Base-by-base conservation (phyloP, 495 filamentous ascomycete species). In the Aspergillus funiculosus region DNA sequence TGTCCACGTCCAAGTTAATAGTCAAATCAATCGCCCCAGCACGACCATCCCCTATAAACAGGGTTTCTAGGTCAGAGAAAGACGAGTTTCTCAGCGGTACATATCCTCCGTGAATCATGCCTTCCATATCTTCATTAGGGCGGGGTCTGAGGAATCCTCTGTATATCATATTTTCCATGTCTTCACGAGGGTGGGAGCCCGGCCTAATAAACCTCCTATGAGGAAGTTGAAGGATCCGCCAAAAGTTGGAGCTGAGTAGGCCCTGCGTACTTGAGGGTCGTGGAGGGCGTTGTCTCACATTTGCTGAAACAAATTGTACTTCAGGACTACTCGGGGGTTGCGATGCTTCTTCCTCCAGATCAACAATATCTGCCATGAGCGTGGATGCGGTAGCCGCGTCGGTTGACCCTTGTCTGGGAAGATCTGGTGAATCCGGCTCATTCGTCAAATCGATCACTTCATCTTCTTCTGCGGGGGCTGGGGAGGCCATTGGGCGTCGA, bases 401-500 rank as follows among this genome's bases (percentile, higher is more conserved):
- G 26, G 14, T 25, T 11, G 44, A 24, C 14, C 19, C 30, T 2
- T 39, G 50, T 9, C 15, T 27, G 6, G 36, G 29, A 29, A 44
- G 55, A 6, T 65, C 59, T 21, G 63, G 60, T 2, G 68, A 63
- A 17, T 73, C 73, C 1, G 65, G 56, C 5, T 77, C 76, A 8
- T 68, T 63, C 4, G 78, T 81, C 15, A 82, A 56, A 52, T 82
- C 78, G 14, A 82, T 79, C 5, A 79, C 62, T 20, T 68, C 62
- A 11, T 62, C 64, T 6, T 44, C 65, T 6, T 46, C 40, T n/a
- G 56, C 52, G 10, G 59, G 30, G 1, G 54, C 44, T 2, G 50
- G 37, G n/a, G 59, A 62, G 47, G 60, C 61, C 6, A 65, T 55
- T 6, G 77, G 76, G 18, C 71, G 64, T 37, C 76, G 63, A 21